phyloP scores from a whole-genome alignment of 805 yeast genomes.

The Candida ficus region DNA sequence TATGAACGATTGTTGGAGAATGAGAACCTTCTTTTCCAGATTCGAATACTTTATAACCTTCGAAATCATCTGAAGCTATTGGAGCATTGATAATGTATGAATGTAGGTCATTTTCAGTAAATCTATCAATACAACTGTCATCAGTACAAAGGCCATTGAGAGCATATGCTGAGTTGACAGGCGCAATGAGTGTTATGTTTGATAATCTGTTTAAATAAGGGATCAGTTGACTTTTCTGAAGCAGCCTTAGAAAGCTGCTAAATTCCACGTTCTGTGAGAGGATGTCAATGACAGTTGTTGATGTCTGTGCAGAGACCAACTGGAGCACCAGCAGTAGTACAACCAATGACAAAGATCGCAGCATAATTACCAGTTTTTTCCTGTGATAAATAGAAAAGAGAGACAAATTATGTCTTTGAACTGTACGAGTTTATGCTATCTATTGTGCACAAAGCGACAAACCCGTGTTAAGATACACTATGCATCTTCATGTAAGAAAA shows the following conservation, averaged over 20 bases:
- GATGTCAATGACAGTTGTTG: slow-evolving; percentile 56
- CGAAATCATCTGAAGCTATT: slow-evolving; percentile 7
- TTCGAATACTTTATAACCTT: slow-evolving; percentile 10
- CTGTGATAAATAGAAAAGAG: neutral
- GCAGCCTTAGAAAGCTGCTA: slow-evolving; percentile 51
- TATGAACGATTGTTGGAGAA: slow-evolving; percentile 28
- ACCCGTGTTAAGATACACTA: too few relatives aligned
- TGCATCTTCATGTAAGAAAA: too few relatives aligned
- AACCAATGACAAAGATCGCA: too few relatives aligned
- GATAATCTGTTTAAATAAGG: slow-evolving; percentile 53
- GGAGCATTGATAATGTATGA: slow-evolving; percentile 15
- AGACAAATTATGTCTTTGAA: too few relatives aligned
- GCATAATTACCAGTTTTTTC: too few relatives aligned
- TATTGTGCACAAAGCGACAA: too few relatives aligned
- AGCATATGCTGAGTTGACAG: slow-evolving; percentile 76
- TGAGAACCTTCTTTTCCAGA: slow-evolving; percentile 16
- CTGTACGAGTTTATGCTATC: too few relatives aligned
- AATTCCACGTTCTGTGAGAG: slow-evolving; percentile 65
- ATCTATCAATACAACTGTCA: slow-evolving; percentile 1
- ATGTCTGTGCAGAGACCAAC: slow-evolving; percentile 6
- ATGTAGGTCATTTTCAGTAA: slow-evolving; percentile 9
- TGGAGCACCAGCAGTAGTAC: neutral
- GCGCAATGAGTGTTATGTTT: slow-evolving; percentile 75
- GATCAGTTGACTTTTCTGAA: slow-evolving; percentile 60
- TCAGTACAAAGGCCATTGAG: slow-evolving; percentile 14